phyloP scores from a whole-genome alignment of 1,139 yeast genomes.

The Hanseniaspora uvarum region DNA sequence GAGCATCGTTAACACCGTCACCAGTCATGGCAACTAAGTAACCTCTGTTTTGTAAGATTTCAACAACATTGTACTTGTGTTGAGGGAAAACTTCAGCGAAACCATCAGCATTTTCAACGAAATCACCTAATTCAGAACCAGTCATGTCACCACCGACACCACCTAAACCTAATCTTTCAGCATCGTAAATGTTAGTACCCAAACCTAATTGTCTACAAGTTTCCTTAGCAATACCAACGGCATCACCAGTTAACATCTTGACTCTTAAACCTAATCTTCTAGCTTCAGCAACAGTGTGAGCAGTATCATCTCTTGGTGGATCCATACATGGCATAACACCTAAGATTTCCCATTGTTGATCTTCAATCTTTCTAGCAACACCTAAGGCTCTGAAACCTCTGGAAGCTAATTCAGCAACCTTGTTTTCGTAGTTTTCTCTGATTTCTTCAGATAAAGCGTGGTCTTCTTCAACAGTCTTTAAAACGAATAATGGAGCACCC shows the following conservation, averaged over 20 bases:
- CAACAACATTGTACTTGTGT: conserved; percentile 88
- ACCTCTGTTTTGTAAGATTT: conserved; percentile 81
- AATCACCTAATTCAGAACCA: conserved; percentile 91
- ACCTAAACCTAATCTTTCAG: conserved; percentile 92
- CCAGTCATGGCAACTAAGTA: conserved; percentile 97
- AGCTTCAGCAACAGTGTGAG: conserved; percentile 89
- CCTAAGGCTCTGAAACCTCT: conserved; percentile 98
- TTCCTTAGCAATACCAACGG: conserved; percentile 97
- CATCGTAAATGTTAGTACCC: conserved; percentile 94
- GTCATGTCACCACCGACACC: conserved; percentile 88
- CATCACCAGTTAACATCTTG: conserved; percentile 98
- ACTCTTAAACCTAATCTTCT: conserved; percentile 88
- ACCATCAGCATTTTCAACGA: conserved; percentile 94
- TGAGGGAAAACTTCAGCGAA: conserved; percentile 97
- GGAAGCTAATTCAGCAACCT: conserved; percentile 93
- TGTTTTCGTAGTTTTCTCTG: conserved; percentile 90
- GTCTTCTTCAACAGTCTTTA: conserved; percentile 92
- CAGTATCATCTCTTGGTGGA: conserved; percentile 98
- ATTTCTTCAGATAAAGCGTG: conserved; percentile 93
- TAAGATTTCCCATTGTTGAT: conserved; percentile 95
- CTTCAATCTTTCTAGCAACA: conserved; percentile 99
- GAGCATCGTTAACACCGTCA: conserved; percentile 97
- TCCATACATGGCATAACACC: conserved; percentile 99
- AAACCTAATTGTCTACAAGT: conserved; percentile 96
- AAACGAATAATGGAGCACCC: conserved; percentile 94